Percentiles rank a stretch among this genome's conserved stretches.
Evolutionary conservation across 352 stramenopile genomes (phyloP).

Genomic region (Globisporangium uncinulatum): DNA sequence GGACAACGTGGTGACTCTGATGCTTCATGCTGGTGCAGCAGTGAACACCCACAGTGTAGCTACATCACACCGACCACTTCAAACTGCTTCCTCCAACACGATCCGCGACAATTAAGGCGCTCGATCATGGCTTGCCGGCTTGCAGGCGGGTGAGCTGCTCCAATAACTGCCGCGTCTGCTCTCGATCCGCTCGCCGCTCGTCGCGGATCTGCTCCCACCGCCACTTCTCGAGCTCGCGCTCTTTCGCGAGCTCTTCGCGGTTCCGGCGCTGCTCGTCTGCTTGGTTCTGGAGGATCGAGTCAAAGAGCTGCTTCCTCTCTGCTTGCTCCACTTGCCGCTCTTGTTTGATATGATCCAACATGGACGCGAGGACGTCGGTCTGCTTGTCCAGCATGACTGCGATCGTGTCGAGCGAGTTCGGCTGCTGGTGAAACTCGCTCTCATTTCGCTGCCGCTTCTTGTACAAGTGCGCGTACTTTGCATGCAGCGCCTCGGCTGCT

Average conservation of each 20-base stretch:
- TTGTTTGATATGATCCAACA: not conserved
- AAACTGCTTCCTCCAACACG: no score
- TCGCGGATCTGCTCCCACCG: conserved; percentile 1
- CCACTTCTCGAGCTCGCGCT: not conserved
- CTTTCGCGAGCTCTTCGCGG: conserved; percentile 1
- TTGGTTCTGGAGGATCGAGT: not conserved
- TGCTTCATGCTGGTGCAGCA: no score
- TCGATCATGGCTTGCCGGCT: not conserved
- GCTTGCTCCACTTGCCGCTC: not conserved
- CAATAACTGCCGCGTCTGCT: not conserved
- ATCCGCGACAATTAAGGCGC: not conserved
- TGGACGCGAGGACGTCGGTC: not conserved
- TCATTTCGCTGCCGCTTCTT: not conserved
- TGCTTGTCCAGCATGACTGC: not conserved
- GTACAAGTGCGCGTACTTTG: not conserved
- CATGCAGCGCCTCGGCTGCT: not conserved
- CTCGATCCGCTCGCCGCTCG: not conserved
- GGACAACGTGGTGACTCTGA: no score
- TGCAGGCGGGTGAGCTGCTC: not conserved
- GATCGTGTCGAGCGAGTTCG: not conserved
- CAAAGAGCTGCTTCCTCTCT: not conserved
- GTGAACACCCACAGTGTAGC: no score
- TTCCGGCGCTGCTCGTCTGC: not conserved
- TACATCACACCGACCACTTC: no score
- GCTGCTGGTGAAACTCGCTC: not conserved